phyloP scores from a whole-genome alignment of 768 basidiomycete species.

The Scleroderma bovista region DNA sequence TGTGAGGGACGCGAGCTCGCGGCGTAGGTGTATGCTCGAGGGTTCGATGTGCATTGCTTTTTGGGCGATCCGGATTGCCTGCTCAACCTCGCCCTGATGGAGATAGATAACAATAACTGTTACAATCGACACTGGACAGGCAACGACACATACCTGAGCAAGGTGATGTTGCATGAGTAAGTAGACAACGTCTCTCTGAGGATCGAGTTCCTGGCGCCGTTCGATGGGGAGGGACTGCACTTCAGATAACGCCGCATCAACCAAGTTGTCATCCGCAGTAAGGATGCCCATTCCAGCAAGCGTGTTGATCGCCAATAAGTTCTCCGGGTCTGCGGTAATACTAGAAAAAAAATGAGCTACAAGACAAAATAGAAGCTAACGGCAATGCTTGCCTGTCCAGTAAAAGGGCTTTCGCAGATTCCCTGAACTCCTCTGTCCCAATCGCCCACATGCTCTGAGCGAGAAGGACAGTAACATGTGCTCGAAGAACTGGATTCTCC shows the following conservation, averaged over 20 bases:
- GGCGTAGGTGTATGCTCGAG: conserved; percentile 40
- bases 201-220: conserved; percentile 61
- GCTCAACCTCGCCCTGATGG: conserved; percentile 40
- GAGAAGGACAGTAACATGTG: conserved; percentile 74
- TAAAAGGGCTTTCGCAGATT: conserved; percentile 71
- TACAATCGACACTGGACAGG: neutral
- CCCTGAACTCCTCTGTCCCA: conserved; percentile 67
- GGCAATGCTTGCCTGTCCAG: conserved; percentile 61
- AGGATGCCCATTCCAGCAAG: conserved; percentile 89
- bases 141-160: conserved; percentile 47
- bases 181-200: conserved; percentile 61
- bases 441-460: conserved; percentile 83
- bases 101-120: neutral
- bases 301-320: conserved; percentile 74
- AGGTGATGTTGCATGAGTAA: conserved; percentile 70
- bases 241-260: conserved; percentile 85
- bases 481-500: conserved; percentile 44
- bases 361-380: conserved; percentile 3
- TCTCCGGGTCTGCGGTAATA: conserved; percentile 71
- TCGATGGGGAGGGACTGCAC: conserved; percentile 66
- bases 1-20: conserved; percentile 49
- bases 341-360: conserved; percentile 36
- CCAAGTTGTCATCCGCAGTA: conserved; percentile 67
- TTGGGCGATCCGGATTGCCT: conserved; percentile 51
- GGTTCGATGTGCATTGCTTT: conserved; percentile 56